Conservation (phyloP, 1,139 yeast genomes). For the Lodderomyces pseudojiufengensis region DNA sequence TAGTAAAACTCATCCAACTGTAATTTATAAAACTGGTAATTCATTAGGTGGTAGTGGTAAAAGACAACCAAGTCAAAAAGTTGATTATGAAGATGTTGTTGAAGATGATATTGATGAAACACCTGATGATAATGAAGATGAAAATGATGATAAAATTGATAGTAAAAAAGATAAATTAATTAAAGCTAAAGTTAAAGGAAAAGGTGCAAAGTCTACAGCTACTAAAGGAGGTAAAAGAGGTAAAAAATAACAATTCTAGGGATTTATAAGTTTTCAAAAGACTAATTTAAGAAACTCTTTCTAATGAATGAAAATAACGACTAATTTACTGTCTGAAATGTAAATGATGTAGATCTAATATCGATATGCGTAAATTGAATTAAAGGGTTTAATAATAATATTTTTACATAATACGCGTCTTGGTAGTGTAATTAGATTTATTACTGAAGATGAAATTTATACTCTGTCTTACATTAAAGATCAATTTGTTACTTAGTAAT, state of each 20-base stretch:
- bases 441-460: no score
- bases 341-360: no score
- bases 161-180: slow-evolving; percentile 43
- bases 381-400: no score
- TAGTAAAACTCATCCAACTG: slow-evolving; percentile 71
- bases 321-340: no score
- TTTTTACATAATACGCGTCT: no score
- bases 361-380: no score
- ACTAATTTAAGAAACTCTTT: no score
- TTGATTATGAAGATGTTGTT: slow-evolving; percentile 59
- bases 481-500: no score
- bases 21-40: slow-evolving; percentile 71
- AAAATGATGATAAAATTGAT: slow-evolving; percentile 28
- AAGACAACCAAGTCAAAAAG: slow-evolving; percentile 34
- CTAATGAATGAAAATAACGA: no score
- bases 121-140: slow-evolving; percentile 26
- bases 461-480: no score
- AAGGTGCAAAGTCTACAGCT: slow-evolving; percentile 8
- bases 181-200: slow-evolving; percentile 18
- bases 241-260: slow-evolving; percentile 4
- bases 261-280: no score
- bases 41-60: slow-evolving; percentile 40
- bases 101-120: slow-evolving; percentile 50
- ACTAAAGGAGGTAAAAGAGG: slow-evolving; percentile 16
- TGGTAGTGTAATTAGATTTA: no score